A percentile compares a stretch with the other conserved stretches of the same genome.
Evolutionary conservation across 352 stramenopile species (phyloP).

Genomic region (Phytopythium delawarense): DNA sequence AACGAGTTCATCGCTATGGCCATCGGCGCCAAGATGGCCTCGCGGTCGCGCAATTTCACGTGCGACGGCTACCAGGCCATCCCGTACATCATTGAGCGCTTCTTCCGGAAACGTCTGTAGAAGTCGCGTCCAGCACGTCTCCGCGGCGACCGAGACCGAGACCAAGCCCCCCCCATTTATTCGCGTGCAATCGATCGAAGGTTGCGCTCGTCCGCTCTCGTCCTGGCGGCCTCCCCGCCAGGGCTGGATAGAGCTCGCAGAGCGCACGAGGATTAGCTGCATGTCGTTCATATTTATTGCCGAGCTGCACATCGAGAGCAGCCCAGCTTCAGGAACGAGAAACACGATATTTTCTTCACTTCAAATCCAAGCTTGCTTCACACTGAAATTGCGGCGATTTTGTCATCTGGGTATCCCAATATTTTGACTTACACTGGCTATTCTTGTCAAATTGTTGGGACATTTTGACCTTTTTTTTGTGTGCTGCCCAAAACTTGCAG

Average conservation of each 20-base stretch:
- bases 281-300: conserved; percentile 5
- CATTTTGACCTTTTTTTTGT: too few relatives aligned
- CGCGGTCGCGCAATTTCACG: conserved; percentile 19
- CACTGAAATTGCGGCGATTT: too few relatives aligned
- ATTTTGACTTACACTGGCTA: too few relatives aligned
- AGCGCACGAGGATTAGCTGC: neutral
- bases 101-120: conserved; percentile 28
- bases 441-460: too few relatives aligned
- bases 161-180: conserved; percentile 4
- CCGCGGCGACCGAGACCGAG: neutral
- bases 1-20: conserved; percentile 46
- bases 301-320: too few relatives aligned
- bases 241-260: neutral
- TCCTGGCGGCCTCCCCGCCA: neutral
- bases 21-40: conserved; percentile 24
- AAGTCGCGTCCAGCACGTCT: neutral
- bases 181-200: conserved; percentile 30
- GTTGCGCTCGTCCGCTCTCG: conserved; percentile 13
- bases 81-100: conserved; percentile 38
- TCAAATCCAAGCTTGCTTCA: too few relatives aligned
- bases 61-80: conserved; percentile 39
- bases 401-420: too few relatives aligned
- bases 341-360: too few relatives aligned
- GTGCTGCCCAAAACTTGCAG: too few relatives aligned
- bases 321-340: neutral